A percentile compares a stretch with the other conserved stretches of the same genome.
These are phyloP conservation scores for Ceratocystis harringtonii DNA, from an alignment of 2,329 filamentous ascomycete species.

Conservation along the genomic window DNA sequence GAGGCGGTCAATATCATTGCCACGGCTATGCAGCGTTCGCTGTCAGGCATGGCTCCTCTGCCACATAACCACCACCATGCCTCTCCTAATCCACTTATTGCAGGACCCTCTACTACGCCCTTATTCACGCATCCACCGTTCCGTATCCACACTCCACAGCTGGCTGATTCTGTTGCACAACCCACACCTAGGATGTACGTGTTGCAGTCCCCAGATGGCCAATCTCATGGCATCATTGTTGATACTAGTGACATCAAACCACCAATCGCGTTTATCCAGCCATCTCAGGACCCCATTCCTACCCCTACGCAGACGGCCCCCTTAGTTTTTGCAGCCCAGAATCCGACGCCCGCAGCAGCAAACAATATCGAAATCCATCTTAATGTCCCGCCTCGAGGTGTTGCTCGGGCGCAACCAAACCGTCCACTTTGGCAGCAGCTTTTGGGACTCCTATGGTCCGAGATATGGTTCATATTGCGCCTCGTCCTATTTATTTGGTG, in stretches of 20 bases:
- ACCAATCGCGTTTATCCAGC: neutral
- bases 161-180: neutral
- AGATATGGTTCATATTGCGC: conserved; percentile 46
- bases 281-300: neutral
- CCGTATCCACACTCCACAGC: conserved; percentile 13
- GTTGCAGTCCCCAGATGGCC: conserved; percentile 12
- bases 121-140: conserved; percentile 6
- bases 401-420: neutral
- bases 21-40: conserved; percentile 12
- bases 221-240: conserved; percentile 9
- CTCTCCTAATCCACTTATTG: neutral
- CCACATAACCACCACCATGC: neutral
- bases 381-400: neutral
- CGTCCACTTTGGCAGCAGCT: conserved; percentile 21
- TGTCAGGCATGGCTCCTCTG: conserved; percentile 5
- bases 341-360: neutral
- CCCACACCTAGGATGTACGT: conserved; percentile 6
- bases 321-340: neutral
- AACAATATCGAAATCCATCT: conserved; percentile 5
- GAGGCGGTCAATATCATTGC: conserved; percentile 16
- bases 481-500: conserved; percentile 48
- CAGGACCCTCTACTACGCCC: neutral
- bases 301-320: conserved; percentile 3
- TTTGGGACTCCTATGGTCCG: conserved; percentile 38
- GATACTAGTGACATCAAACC: conserved; percentile 7